A percentile compares a stretch with the other conserved stretches of the same genome.
phyloP scores from a whole-genome alignment of 352 stramenopile species.

The Phytophthora hibernalis region DNA sequence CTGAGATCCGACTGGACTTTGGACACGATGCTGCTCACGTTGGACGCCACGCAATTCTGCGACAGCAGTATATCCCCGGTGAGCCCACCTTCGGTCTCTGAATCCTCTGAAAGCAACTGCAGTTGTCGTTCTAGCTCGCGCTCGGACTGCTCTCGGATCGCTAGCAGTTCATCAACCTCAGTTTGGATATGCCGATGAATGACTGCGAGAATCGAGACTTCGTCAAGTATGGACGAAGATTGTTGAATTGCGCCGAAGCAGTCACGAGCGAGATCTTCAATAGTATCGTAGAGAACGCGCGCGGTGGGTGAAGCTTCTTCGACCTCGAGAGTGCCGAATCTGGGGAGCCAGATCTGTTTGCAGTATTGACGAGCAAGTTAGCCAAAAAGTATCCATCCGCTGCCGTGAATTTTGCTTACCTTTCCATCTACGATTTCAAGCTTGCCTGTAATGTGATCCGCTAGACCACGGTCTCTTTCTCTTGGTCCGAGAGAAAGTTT shows the following conservation, averaged over 20 bases:
- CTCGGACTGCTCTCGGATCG: constrained; percentile 34
- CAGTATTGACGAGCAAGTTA: neutral
- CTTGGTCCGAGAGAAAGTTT: too few relatives aligned
- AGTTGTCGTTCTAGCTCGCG: constrained; percentile 29
- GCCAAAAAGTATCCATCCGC: neutral
- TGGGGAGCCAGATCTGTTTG: constrained; percentile 32
- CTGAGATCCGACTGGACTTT: constrained; percentile 31
- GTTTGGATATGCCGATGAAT: constrained; percentile 20
- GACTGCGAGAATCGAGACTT: constrained; percentile 9
- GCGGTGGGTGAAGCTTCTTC: constrained; percentile 4
- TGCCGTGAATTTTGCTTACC: constrained; percentile 2
- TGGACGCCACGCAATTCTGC: constrained; percentile 38
- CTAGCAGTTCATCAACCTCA: constrained; percentile 36
- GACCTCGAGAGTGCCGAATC: neutral
- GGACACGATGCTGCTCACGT: constrained; percentile 27
- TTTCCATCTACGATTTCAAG: constrained; percentile 30
- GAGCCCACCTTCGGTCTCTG: constrained; percentile 4
- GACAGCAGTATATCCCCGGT: constrained; percentile 27
- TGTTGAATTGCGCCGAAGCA: constrained; percentile 26
- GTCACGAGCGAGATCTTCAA: constrained; percentile 25
- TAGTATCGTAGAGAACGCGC: constrained; percentile 31
- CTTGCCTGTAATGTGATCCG: constrained; percentile 13
- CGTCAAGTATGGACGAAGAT: constrained; percentile 1
- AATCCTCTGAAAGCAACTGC: constrained; percentile 31
- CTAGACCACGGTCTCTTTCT: constrained; percentile 3